These are phyloP conservation scores for Cladosporium sp. DNA, from an alignment of 2,329 filamentous ascomycete species.

Conservation along the genomic window DNA sequence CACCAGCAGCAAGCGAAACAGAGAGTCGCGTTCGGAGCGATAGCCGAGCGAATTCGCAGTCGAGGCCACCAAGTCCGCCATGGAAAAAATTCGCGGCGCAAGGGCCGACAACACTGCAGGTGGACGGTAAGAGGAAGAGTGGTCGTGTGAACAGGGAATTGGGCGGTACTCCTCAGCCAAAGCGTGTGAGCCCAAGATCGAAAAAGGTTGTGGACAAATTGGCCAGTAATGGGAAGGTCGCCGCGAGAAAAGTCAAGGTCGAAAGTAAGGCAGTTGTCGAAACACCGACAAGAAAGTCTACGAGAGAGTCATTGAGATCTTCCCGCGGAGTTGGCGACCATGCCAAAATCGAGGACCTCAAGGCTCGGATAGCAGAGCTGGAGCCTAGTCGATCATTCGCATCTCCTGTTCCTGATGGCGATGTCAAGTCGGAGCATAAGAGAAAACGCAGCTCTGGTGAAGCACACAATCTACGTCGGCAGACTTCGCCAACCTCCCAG, in stretches of 20 bases:
- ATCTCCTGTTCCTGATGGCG: constrained; percentile 9
- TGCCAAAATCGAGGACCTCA: constrained; percentile 25
- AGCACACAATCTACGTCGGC: background rate
- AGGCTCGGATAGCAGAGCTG: constrained; percentile 28
- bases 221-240: background rate
- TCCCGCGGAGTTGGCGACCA: constrained; percentile 3
- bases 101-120: constrained; percentile 79
- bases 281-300: constrained; percentile 1
- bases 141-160: constrained; percentile 49
- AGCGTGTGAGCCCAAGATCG: constrained; percentile 27
- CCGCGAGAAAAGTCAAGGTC: constrained; percentile 1
- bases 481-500: constrained; percentile 17
- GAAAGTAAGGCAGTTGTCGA: constrained; percentile 3
- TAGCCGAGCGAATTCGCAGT: constrained; percentile 26
- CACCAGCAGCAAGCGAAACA: constrained; percentile 22
- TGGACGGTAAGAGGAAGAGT: constrained; percentile 59
- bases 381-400: constrained; percentile 24
- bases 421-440: constrained; percentile 17
- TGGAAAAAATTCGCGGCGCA: constrained; percentile 86
- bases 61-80: constrained; percentile 69
- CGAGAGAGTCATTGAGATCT: constrained; percentile 3
- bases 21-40: constrained; percentile 22
- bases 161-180: constrained; percentile 17
- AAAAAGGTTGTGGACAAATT: constrained; percentile 29
- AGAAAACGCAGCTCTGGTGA: constrained; percentile 19